A percentile compares a stretch with the other conserved stretches of the same genome.
Evolutionary conservation across 2,329 filamentous ascomycete genomes (phyloP).

Genomic region (Kalmusia sp.): DNA sequence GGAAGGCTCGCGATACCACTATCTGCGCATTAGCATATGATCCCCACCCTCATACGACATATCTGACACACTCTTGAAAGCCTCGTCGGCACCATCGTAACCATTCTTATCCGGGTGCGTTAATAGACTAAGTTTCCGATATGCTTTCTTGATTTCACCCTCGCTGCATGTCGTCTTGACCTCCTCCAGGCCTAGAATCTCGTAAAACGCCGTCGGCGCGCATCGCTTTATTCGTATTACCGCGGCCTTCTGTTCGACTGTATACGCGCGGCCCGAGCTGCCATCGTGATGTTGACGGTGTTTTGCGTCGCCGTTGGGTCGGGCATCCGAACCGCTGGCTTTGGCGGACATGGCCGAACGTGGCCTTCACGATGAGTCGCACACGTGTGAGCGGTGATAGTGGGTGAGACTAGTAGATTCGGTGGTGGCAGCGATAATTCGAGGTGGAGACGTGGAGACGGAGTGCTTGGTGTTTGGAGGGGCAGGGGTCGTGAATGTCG

Average conservation of each 20-base stretch:
- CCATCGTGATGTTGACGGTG: constrained; percentile 76
- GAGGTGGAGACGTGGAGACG: background rate
- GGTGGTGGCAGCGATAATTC: background rate
- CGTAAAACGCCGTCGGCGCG: constrained; percentile 87
- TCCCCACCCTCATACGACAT: constrained; percentile 7
- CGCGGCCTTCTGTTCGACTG: constrained; percentile 87
- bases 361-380: constrained; percentile 2
- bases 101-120: constrained; percentile 99
- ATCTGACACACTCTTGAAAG: constrained; percentile 78
- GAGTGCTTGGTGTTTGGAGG: constrained; percentile 4
- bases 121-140: constrained; percentile 89
- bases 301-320: constrained; percentile 46
- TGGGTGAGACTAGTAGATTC: constrained; percentile 11
- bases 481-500: constrained; percentile 10
- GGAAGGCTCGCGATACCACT: constrained; percentile 92
- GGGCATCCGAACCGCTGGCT: constrained; percentile 52
- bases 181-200: constrained; percentile 80
- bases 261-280: constrained; percentile 79
- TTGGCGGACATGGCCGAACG: constrained; percentile 49
- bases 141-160: constrained; percentile 94
- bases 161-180: constrained; percentile 73
- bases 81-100: constrained; percentile 92
- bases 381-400: constrained; percentile 11
- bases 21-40: constrained; percentile 9
- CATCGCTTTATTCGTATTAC: constrained; percentile 89